Percentiles rank a stretch among this genome's conserved stretches.
Evolutionary conservation across 2,329 filamentous ascomycete genomes (phyloP).

Genomic region (Penicillium sp.): DNA sequence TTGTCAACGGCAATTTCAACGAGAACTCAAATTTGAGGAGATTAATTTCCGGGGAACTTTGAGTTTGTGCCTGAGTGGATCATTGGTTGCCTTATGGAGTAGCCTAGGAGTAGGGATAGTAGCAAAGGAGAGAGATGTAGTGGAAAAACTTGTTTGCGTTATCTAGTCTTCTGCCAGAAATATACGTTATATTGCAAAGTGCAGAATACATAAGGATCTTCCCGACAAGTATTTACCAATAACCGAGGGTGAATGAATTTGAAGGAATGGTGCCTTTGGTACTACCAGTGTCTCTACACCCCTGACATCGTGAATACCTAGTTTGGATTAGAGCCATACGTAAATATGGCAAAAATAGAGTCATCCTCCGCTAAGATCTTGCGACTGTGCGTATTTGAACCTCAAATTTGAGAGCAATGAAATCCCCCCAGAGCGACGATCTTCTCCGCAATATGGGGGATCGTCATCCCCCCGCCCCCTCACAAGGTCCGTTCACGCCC

Average conservation of each 20-base stretch:
- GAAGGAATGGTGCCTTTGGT: background rate
- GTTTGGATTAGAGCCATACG: background rate
- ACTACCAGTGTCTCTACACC: background rate
- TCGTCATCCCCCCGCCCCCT: background rate
- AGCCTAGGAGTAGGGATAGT: too few relatives aligned
- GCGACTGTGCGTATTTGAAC: background rate
- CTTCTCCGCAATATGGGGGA: constrained; percentile 4
- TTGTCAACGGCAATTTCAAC: too few relatives aligned
- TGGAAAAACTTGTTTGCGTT: background rate
- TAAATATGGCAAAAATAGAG: background rate
- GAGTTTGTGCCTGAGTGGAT: too few relatives aligned
- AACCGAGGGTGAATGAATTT: background rate
- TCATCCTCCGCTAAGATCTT: background rate
- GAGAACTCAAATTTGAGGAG: too few relatives aligned
- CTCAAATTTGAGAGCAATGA: background rate
- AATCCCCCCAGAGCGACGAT: background rate
- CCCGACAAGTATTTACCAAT: background rate
- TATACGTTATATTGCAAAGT: background rate
- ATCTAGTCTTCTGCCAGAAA: background rate
- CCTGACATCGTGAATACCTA: background rate
- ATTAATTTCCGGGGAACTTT: too few relatives aligned
- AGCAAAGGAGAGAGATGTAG: too few relatives aligned
- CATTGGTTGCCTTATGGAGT: too few relatives aligned
- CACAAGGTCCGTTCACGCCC: background rate
- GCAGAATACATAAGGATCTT: background rate